phyloP scores from a whole-genome alignment of 371 early-diverging fungal species.

The Actinomucor elegans region DNA sequence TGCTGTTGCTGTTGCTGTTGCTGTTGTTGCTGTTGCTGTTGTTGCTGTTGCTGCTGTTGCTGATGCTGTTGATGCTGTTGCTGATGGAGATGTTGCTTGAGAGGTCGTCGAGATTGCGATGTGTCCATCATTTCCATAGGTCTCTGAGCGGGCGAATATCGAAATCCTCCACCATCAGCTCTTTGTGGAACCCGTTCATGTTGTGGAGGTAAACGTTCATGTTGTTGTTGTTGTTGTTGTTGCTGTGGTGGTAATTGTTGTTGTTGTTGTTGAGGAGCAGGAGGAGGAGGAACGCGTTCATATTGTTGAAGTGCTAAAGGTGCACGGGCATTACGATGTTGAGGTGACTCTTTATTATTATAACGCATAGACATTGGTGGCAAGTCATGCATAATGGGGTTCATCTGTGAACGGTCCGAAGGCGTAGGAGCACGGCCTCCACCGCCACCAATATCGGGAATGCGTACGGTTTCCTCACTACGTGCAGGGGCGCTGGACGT shows the following conservation, averaged over 20 bases:
- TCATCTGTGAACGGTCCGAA: constrained; percentile 55
- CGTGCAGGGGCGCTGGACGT: constrained; percentile 15
- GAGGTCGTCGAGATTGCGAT: neutral
- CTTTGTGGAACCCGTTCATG: no score
- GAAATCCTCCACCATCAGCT: no score
- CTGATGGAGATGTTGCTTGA: neutral
- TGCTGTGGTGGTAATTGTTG: constrained; percentile 9
- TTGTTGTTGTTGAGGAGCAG: neutral
- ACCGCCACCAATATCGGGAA: constrained; percentile 45
- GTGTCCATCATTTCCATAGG: constrained; percentile 9
- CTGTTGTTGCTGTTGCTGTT: constrained; percentile 4
- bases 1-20: neutral
- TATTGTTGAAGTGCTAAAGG: neutral
- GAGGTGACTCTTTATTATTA: constrained; percentile 22
- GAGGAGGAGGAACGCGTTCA: neutral
- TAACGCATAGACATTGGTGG: constrained; percentile 33
- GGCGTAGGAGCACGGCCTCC: constrained; percentile 50
- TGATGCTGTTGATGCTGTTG: constrained; percentile 1
- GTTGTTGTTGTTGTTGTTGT: constrained; percentile 7
- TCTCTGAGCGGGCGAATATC: constrained; percentile 23
- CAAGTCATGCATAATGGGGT: constrained; percentile 42
- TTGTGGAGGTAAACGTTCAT: constrained; percentile 19
- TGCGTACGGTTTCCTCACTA: constrained; percentile 41
- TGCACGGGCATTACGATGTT: neutral
- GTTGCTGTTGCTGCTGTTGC: neutral